Base-by-base conservation (phyloP, 371 early-diverging fungal genomes). In the Mucor velutinosus region DNA sequence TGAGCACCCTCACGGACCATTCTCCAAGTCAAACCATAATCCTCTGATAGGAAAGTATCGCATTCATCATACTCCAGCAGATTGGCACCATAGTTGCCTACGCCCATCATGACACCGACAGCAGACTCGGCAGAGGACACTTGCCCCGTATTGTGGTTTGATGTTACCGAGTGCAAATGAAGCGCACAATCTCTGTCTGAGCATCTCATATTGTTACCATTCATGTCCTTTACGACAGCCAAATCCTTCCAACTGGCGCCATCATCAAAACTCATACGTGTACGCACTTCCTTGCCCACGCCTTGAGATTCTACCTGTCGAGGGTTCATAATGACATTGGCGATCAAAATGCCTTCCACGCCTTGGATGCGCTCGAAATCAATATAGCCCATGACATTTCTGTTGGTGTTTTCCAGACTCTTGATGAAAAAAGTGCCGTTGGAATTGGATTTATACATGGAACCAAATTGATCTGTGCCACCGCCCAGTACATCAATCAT, bases 351-450 rank as follows among this genome's bases (percentile, higher is more conserved):
- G 19, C 95, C 96, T 64, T 93, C 90, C 8, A 94, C 86, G 19
- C 92, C 91, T 58, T 92, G 87, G 32, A 95, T 85, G 17, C 93
- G 87, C 78, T 97, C 97, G 76, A 94, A 93, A 69, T 97, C 98
- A n/a, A 96, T 92, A 23, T 80, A 77, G 17, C 96, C 97, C 4
- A 75, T 58, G 3, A 30, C 17, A 62, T 93, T 87, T 55, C 94
- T 88, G 72, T 96, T 94, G 39, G 93, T 92, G 76, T 94, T 81
- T 32, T 90, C 84, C 35, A 94, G 85, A 29, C 92, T 82, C 56
- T 86, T 87, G 55, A 88, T 86, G 74, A 94, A 98, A 73, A 90
- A 92, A 4, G 90, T 94, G 59, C 98, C 98, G 55, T 95, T 90
- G 2, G 95, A 95, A 74, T 95, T 94, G 30, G 96, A 96, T 39